Evolutionary conservation across 2,329 filamentous ascomycete species (phyloP), one percentile per base, ranked within the genome.

Genomic region (Penicillium sumatraense): DNA sequence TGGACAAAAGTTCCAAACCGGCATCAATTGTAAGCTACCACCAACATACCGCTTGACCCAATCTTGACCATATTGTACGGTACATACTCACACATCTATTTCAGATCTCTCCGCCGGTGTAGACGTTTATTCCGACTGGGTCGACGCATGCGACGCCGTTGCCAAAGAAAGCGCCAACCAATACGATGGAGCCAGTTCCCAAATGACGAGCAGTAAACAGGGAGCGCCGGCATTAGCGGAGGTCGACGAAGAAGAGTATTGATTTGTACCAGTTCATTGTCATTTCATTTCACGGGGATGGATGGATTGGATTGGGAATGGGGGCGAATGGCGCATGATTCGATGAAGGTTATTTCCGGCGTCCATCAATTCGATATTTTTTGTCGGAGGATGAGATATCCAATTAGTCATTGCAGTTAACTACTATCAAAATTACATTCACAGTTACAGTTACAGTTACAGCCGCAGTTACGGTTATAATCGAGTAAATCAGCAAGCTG

Each of bases 101-200:
- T n/a, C n/a, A 96, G 91, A 96, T 74, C 86, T 98, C 23, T 96
- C 91, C 23, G 90, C 90, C 13, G 86, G 91, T 0, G 92, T 99
- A 44, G 95, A 99, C 72, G 93, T 99, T 7, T 99, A 99, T 71
- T 90, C 91, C 29, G 95, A 98, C 75, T 99, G 95, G 95, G 91
- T 99, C 60, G 95, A 99, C 77, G 95, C 95, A n/a, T 90, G 88
- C 71, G 88, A 91, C 69, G 81, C 85, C 5, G 87, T 90, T 47
- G 87, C 87, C 14, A 87, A 89, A 68, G 81, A 86, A 57, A 79
- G 81, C 18, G 81, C 78, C 36, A 69, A 67, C 49, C 69, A 68
- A 46, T 71, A 72, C 42, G 71, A 72, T 50, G 64, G 57, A 38
- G 45, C 57, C 38, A 60, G 59, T 26, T 52, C 65, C 21, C 59